Evolutionary conservation across 805 yeast genomes (phyloP).

Genomic region (Candida yuanshanica): DNA sequence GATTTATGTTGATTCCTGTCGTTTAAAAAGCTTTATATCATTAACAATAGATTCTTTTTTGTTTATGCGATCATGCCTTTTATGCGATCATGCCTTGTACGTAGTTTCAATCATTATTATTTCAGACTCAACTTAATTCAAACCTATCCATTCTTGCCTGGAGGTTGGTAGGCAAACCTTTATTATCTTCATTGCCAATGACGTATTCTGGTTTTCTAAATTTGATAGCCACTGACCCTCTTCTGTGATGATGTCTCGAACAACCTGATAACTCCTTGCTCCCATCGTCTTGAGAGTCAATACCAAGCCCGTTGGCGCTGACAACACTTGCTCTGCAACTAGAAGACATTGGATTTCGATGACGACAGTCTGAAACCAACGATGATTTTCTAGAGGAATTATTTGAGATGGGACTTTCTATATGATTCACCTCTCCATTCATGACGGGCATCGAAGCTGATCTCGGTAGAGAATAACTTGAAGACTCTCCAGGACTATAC

Average conservation of each 20-base stretch:
- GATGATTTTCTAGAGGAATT: background rate
- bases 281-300: background rate
- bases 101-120: no score
- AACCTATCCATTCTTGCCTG: no score
- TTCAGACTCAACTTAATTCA: no score
- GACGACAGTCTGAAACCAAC: constrained; percentile 1
- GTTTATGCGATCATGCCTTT: no score
- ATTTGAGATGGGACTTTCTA: background rate
- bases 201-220: constrained; percentile 8
- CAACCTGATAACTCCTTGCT: constrained; percentile 5
- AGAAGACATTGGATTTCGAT: background rate
- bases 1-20: no score
- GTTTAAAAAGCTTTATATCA: no score
- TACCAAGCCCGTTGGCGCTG: background rate
- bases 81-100: no score
- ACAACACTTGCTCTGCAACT: background rate
- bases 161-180: background rate
- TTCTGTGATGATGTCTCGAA: constrained; percentile 24
- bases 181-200: background rate
- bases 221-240: constrained; percentile 25
- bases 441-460: constrained; percentile 1
- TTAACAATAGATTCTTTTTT: no score
- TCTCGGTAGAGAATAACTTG: background rate
- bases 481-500: background rate
- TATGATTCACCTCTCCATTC: constrained; percentile 1